Percentiles rank a stretch among this genome's conserved stretches.
Evolutionary conservation across 805 yeast species (phyloP).

Genomic region (Monosporozyma aerobia): DNA sequence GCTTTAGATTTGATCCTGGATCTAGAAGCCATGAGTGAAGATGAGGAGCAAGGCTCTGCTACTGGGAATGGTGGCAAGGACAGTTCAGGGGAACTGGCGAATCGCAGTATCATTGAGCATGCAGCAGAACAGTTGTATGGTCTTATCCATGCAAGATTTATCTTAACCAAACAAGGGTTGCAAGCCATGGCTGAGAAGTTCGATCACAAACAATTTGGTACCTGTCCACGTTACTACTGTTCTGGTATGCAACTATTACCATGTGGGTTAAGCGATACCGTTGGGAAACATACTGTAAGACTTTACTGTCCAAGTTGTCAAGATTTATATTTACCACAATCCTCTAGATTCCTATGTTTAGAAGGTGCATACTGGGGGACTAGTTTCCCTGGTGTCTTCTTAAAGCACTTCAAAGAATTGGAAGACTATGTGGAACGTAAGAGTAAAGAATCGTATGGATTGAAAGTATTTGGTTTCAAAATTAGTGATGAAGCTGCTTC

Average conservation of each 20-base stretch:
- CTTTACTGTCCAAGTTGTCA: constrained; percentile 91
- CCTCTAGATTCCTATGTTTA: constrained; percentile 75
- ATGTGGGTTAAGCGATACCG: constrained; percentile 81
- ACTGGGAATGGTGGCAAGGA: constrained; percentile 15
- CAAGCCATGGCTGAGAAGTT: constrained; percentile 90
- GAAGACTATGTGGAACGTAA: constrained; percentile 64
- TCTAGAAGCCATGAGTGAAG: constrained; percentile 47
- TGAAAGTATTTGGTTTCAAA: constrained; percentile 81
- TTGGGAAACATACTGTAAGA: constrained; percentile 87
- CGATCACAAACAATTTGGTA: constrained; percentile 81
- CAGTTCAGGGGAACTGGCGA: constrained; percentile 33
- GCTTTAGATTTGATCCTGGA: constrained; percentile 88
- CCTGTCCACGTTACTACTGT: constrained; percentile 84
- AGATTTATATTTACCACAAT: constrained; percentile 81
- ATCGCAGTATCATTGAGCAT: constrained; percentile 64
- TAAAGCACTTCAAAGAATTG: constrained; percentile 85
- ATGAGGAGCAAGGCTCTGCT: constrained; percentile 19
- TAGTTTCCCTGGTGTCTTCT: constrained; percentile 84
- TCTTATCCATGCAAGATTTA: constrained; percentile 84
- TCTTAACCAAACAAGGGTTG: constrained; percentile 80
- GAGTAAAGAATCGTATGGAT: constrained; percentile 45
- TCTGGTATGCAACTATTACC: constrained; percentile 87
- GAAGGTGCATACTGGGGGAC: constrained; percentile 98
- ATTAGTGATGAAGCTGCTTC: constrained; percentile 62
- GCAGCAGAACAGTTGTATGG: constrained; percentile 91